phyloP scores from a whole-genome alignment of 2,329 filamentous ascomycete genomes.

The Colletotrichum salicis region DNA sequence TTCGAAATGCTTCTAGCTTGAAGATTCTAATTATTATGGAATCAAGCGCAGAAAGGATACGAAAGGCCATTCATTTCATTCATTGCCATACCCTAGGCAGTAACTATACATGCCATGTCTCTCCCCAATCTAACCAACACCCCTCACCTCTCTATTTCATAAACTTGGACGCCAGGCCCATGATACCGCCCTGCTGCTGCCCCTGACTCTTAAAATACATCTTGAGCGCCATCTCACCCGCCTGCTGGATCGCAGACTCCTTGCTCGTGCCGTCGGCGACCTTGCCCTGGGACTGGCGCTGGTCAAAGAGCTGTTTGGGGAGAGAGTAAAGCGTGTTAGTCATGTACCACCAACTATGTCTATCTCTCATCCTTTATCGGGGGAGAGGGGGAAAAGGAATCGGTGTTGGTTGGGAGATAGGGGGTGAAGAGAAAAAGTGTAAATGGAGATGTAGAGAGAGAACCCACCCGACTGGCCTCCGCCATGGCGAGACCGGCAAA shows the following conservation, averaged over 20 bases:
- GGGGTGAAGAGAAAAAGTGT: background rate
- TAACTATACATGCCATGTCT: no score
- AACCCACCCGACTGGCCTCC: slow-evolving; percentile 79
- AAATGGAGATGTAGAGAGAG: background rate
- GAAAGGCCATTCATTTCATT: no score
- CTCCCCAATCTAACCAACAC: no score
- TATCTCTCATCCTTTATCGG: no score
- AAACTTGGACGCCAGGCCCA: slow-evolving; percentile 59
- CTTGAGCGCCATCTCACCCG: slow-evolving; percentile 88
- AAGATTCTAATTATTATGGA: no score
- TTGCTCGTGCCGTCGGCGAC: slow-evolving; percentile 73
- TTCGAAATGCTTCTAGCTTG: background rate
- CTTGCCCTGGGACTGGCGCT: slow-evolving; percentile 65
- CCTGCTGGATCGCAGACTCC: slow-evolving; percentile 81
- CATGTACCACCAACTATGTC: no score
- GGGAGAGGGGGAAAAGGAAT: no score
- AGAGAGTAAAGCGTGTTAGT: background rate
- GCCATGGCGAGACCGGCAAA: slow-evolving; percentile 89
- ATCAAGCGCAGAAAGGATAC: no score
- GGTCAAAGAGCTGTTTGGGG: slow-evolving; percentile 65
- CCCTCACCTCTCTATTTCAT: slow-evolving; percentile 42
- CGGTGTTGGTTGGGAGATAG: background rate
- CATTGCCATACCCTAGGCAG: no score
- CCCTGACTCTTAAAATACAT: slow-evolving; percentile 87
- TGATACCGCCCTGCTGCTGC: slow-evolving; percentile 61